Base-by-base conservation (phyloP, 306 rosid species). In the Rubus parviflorus region DNA sequence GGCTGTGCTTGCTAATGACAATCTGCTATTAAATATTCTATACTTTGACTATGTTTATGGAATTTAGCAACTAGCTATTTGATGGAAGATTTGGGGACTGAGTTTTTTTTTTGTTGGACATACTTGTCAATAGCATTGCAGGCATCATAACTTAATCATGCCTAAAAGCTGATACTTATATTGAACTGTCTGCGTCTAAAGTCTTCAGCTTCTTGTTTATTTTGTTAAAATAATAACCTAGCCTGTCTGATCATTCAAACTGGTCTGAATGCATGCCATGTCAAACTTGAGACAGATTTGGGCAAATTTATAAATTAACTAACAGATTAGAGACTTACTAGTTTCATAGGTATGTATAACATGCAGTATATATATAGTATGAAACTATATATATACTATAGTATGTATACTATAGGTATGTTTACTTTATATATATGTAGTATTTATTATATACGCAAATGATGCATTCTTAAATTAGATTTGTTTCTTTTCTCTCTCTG, bases 1-100 rank as follows among this genome's bases (percentile, higher is more conserved):
- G 70, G 54, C 70, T 74, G 7, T 81, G 46, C 38, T 85, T 77
- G 51, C 72, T 65, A 60, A 46, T 68, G 68, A 69, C 43, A 47
- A 64, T 64, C 41, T 57, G 43, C 75, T 41, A 71, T 62, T 49
- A 61, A 74, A 47, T 51, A 46, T 70, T 72, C 52, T 77, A 62
- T 56, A 63, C 75, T 71, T 66, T 17, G 16, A 53, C 70, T 13
- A 58, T 73, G 69, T 43, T 56, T 13, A 66, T 51, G 7, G 15
- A 45, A 47, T 53, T 3, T 64, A 16, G 46, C 7, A 15, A 42
- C 74, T n/a, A 38, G 23, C 38, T 66, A 16, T 35, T 42, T 52
- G 58, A 74, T 17, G 38, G 64, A 58, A 47, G 65, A 75, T 40
- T 70, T 62, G 41, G n/a, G 64, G 57, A 30, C 19, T 46, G 16